Evolutionary conservation across 2,329 filamentous ascomycete genomes (phyloP), one percentile per base, ranked within the genome.

Genomic region (Rhexocercosporidium sp.): DNA sequence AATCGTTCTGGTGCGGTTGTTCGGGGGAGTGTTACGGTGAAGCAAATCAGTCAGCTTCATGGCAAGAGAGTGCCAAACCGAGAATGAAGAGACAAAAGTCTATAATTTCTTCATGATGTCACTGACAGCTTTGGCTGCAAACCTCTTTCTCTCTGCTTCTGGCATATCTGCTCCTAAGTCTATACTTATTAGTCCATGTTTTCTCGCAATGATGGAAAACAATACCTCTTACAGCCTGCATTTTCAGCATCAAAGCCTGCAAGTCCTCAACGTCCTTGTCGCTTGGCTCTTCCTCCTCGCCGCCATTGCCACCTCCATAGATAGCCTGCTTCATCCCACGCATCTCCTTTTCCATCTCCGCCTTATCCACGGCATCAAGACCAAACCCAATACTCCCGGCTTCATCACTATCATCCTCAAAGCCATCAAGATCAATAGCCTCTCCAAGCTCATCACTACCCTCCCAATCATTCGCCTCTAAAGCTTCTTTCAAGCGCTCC

Each of bases 381-480:
- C 70, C 73, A 65, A 77, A 77, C 25, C 72, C 76, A 56, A 72
- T 46, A 49, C 68, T 72, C 18, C 69, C 74, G 27, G 68, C 72
- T 22, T 71, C 73, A 39, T 71, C 74, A 20, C 75, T 73, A 11
- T 71, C 70, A 34, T 69, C 71, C 66, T 81, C 78, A 53, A 80
- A 70, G 18, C 79, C 77, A 1, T 74, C 78, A 37, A 79, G 77
- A 25, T 79, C 77, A 0, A 79, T 75, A 46, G 79, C 77, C 2
- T 77, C 77, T 68, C 62, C 72, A 18, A 78, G 73, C 0, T 77
- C 78, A 65, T 81, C 78, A 9, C 71, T 75, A 18, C 70, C 75
- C 1, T 80, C 82, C 89, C 89, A 92, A 76, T 90, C 88, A 74
- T 90, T 91, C 18, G 88, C 81, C 73, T 91, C 84, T 16, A 92